Evolutionary conservation across 2,329 filamentous ascomycete species (phyloP).

Genomic region (Monilinia fructicola): DNA sequence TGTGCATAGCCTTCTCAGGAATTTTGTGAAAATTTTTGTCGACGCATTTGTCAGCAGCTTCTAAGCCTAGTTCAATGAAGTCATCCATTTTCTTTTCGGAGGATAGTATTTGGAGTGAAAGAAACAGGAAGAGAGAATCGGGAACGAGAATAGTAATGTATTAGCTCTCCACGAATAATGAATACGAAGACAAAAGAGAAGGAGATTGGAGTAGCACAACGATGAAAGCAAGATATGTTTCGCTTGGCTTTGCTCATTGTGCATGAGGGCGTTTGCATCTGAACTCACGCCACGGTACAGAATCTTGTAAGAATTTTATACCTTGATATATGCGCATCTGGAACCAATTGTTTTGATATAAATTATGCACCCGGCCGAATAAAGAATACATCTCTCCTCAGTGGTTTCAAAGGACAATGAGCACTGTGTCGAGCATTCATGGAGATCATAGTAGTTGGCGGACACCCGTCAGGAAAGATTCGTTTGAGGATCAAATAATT

Average conservation of each 20-base stretch:
- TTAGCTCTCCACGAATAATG: background rate
- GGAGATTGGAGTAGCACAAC: background rate
- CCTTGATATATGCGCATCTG: conserved; percentile 54
- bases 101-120: background rate
- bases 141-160: background rate
- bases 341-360: conserved; percentile 67
- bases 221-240: background rate
- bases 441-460: conserved; percentile 61
- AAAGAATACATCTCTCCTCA: conserved; percentile 57
- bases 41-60: conserved; percentile 21
- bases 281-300: conserved; percentile 24
- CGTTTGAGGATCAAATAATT: conserved; percentile 67
- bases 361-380: conserved; percentile 64
- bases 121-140: background rate
- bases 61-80: background rate
- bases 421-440: conserved; percentile 57
- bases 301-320: background rate
- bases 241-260: conserved; percentile 17
- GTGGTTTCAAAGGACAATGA: conserved; percentile 54
- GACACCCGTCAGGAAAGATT: conserved; percentile 66
- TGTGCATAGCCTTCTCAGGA: conserved; percentile 22
- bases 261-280: background rate
- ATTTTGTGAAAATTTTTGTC: conserved; percentile 30
- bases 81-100: background rate
- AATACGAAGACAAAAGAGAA: background rate